Evolutionary conservation across 2,329 filamentous ascomycete genomes (phyloP), one percentile per base, ranked within the genome.

Genomic region (Sarocladium strictum): DNA sequence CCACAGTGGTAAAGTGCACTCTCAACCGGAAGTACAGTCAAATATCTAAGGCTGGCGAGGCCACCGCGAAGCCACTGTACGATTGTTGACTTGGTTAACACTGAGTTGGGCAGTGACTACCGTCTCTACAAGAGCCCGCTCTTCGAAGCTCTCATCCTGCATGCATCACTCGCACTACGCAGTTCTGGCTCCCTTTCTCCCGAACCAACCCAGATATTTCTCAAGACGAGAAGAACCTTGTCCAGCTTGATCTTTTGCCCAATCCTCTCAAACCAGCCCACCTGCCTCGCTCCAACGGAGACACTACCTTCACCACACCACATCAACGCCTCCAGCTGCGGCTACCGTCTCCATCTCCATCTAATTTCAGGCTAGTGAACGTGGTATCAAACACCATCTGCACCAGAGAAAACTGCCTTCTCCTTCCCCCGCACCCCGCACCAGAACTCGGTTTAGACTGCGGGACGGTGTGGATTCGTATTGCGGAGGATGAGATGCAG

Each of bases 201-300:
- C 35, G 35, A 38, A n/a, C 6, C 15, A 38, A 38, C 7, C 29
- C 29, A 32, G 29, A 12, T 12, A 7, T 6, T 32, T 32, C 29
- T 32, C 12, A 32, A 32, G 6, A 12, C 6, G 29, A 32, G 7
- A 7, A 32, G 29, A 7, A 6, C 35, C 15, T 19, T 19, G 17
- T n/a, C n/a, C n/a, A n/a, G n/a, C n/a, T n/a, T n/a, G n/a, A n/a
- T n/a, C n/a, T n/a, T n/a, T n/a, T n/a, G n/a, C n/a, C n/a, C n/a
- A n/a, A n/a, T n/a, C n/a, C n/a, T 38, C 35, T 38, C 5, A 10
- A 15, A 38, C 35, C n/a, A 38, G 7, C 17, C 17, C 35, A 19
- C 35, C 35, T 5, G n/a, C 17, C n/a, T 47, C 43, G 43, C 43
- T 47, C 24, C 43, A 47, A 47, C 43, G 43, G 43, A 47, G 43